Base-by-base conservation (phyloP, 306 rosid genomes). In the Vigna nakashimae region DNA sequence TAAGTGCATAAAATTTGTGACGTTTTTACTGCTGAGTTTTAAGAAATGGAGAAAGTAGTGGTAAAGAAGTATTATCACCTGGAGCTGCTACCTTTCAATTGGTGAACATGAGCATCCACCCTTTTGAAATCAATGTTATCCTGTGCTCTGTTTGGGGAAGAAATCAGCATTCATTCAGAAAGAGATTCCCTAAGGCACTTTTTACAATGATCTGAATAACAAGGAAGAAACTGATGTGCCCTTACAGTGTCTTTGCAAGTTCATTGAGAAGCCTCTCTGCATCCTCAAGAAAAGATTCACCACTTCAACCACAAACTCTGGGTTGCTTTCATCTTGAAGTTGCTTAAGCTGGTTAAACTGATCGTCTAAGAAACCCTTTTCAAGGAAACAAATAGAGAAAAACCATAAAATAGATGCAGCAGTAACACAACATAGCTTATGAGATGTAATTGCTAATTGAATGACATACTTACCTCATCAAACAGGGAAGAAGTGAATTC, bases 11-110 rank as follows among this genome's bases (percentile, higher is more conserved):
- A 26, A 26, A 26, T 1, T 2, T 26, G 3, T 26, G 3, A 26
- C 3, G 2, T 26, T 26, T 26, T 26, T 26, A 26, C 28, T 26
- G 28, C 3, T 26, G 28, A 26, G 28, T 26, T 26, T 26, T 26
- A 26, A 26, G 28, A 26, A 26, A 26, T 26, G 28, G 28, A 2
- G 28, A 26, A 26, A 26, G 3, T 2, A 26, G 28, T 2, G 28
- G 28, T 26, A 26, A 26, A 26, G 28, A 26, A 26, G 1, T 56
- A 18, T 62, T 36, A 6, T 59, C 86, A 94, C 98, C 97, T 90
- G 82, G 98, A 89, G 84, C 97, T 94, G 88, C 98, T 90, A 42
- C 98, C 98, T 85, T 90, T 94, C 87, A 94, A 52, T 84, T 91
- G 96, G 77, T 90, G 97, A 89, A 94, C 90, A 79, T 84, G 75